phyloP scores from a whole-genome alignment of 306 rosid species.

The Prunus salicina region DNA sequence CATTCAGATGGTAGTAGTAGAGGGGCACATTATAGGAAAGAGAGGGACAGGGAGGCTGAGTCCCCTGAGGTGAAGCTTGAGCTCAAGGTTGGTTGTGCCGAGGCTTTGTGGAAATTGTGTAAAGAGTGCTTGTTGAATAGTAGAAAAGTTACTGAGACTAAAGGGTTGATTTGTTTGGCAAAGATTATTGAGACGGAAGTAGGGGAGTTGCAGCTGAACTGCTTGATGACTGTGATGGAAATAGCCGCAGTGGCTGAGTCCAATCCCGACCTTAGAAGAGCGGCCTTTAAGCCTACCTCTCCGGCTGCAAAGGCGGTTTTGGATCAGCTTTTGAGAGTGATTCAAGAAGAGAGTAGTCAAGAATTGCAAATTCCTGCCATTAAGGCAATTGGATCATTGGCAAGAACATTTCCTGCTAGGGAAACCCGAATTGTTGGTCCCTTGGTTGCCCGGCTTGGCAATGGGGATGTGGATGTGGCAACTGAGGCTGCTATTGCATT shows the following conservation, averaged over 20 bases:
- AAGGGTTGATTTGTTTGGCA: constrained; percentile 86
- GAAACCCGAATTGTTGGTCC: constrained; percentile 69
- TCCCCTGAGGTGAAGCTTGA: constrained; percentile 48
- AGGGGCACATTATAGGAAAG: constrained; percentile 48
- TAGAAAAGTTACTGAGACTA: constrained; percentile 69
- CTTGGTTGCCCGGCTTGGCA: constrained; percentile 64
- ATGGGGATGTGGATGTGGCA: constrained; percentile 51
- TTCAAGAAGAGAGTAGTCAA: constrained; percentile 36
- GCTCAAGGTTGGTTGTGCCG: constrained; percentile 62
- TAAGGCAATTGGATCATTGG: constrained; percentile 73
- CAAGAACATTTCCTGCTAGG: constrained; percentile 72
- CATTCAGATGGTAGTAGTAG: constrained; percentile 57
- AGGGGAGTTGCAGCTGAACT: constrained; percentile 61
- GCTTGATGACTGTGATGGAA: constrained; percentile 85
- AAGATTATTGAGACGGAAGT: constrained; percentile 63
- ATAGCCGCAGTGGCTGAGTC: constrained; percentile 64
- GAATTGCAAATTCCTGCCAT: constrained; percentile 61
- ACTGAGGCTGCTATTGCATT: constrained; percentile 63
- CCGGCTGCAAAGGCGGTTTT: constrained; percentile 69
- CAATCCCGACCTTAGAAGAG: constrained; percentile 63
- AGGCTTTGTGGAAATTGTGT: constrained; percentile 83
- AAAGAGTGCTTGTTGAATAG: constrained; percentile 47
- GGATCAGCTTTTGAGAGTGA: constrained; percentile 72
- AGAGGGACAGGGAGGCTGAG: constrained; percentile 60
- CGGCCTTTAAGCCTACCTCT: constrained; percentile 66